Base-by-base conservation (phyloP, 129 eudicot species). In the Centrapalus pauciflorus region DNA sequence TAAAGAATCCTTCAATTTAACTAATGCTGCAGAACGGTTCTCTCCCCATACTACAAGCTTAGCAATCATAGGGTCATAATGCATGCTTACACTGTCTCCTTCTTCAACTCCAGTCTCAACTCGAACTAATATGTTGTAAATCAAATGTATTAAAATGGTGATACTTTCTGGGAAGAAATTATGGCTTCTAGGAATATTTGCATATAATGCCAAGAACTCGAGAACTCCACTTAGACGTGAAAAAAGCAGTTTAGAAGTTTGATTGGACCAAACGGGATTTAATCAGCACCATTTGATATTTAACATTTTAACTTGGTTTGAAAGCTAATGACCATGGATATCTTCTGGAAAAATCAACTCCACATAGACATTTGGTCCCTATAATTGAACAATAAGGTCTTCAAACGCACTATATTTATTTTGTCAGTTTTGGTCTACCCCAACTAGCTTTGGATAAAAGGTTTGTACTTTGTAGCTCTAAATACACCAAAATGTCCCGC, bases 1-100 rank as follows among this genome's bases (percentile, higher is more conserved):
- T 67, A 94, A 76, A 66, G 95, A 82, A 60, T 94, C 93, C 85
- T 80, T 94, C 83, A 94, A 51, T 76, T 86, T 94, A 30, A 94
- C 84, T 67, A 94, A 77, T 51, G 99, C 99, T 3, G 93, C 80
- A 76, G 71, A 29, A 29, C 99, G 95, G 27, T 81, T 84, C 74
- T 94, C 90, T 52, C 97, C 97, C 96, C 92, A 82, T 23, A 94
- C 97, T 29, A 94, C 97, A 71, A 94, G 99, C 73, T 94, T 94
- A 32, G 99, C 99, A 59, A 94, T 94, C 99, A 94, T 94, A 51
- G 99, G 99, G 83, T 94, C 99, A 66, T 94, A 94, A 79, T 94
- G 99, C 97, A 94, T 86, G 89, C 95, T 89, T 55, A 94, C 99
- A 41, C 84, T 54, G 66, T 94, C 99, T 46, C 97, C 95, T 80